phyloP scores from a whole-genome alignment of 345 rosid species.

The Anastatica hierochuntica region DNA sequence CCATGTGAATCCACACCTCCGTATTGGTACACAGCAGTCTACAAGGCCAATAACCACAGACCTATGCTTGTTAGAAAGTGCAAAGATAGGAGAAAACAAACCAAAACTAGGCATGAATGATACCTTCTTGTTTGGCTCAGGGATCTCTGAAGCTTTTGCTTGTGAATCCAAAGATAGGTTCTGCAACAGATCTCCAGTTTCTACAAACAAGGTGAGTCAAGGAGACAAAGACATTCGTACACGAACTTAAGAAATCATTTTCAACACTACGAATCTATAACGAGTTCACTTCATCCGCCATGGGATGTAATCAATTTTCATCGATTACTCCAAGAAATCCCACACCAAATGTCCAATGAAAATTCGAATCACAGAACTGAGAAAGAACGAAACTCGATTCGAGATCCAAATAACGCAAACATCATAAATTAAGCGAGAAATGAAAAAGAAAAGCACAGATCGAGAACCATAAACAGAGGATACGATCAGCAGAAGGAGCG shows the following conservation, averaged over 20 bases:
- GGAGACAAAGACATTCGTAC: slow-evolving; percentile 20
- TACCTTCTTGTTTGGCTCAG: slow-evolving; percentile 63
- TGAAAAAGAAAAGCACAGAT: neutral
- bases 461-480: slow-evolving; percentile 28
- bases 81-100: neutral
- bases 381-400: slow-evolving; percentile 8
- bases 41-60: neutral
- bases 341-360: neutral
- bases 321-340: neutral
- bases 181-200: slow-evolving; percentile 57
- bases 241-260: neutral
- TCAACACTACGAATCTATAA: neutral
- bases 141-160: slow-evolving; percentile 50
- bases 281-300: neutral
- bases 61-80: neutral
- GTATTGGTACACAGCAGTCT: slow-evolving; percentile 41
- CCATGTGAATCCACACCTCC: slow-evolving; percentile 40
- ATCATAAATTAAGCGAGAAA: neutral
- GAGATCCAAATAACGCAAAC: neutral
- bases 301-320: neutral
- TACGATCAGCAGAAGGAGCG: slow-evolving; percentile 52
- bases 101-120: neutral
- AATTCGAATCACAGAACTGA: neutral
- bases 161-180: slow-evolving; percentile 56
- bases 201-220: slow-evolving; percentile 34